Base-by-base conservation (phyloP, 73 alveolate species). In the Paramecium primaurelia region DNA sequence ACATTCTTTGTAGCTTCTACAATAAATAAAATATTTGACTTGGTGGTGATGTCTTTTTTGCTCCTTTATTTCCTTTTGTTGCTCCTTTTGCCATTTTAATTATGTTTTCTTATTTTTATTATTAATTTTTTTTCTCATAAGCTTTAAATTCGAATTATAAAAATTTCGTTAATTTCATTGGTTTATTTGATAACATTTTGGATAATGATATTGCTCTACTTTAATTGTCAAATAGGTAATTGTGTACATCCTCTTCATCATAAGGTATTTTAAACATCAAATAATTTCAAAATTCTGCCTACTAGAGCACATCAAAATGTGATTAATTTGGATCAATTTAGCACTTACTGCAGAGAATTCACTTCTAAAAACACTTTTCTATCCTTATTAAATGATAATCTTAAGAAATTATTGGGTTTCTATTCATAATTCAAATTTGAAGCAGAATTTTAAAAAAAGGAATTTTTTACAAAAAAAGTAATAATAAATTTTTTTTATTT, bases 61-160 rank as follows among this genome's bases (percentile, higher is more conserved):
- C 16, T 64, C 84, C 84, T 64, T 64, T 64, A 14, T 59, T 20
- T 18, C 40, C 37, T 59, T 59, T 59, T 26, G 47, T 10, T 64
- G 47, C 84, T 64, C 14, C 84, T 34, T 64, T 64, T 64, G 84
- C 84, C 84, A 64, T 64, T 20, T 64, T 64, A 32, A 14, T 32
- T 64, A 64, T 64, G 32, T 64, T 20, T 64, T 64, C 84, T 64
- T 64, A 64, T 32, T 64, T 64, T 64, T 64, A 64, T 64, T 64
- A 64, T 64, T 64, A 64, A 6, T 3, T 28, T 64, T 64, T 64
- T 28, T 25, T 54, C 69, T 34, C 42, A 28, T 64, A 14, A 28
- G 84, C 84, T 64, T 64, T 64, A 64, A 64, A 64, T 64, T 64
- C 49, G 84, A 64, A 64, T 64, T 28, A 64, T 64, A 12, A 64